A percentile compares a stretch with the other conserved stretches of the same genome.
These are phyloP conservation scores for Collybia nuda DNA, from an alignment of 768 basidiomycete genomes.

Conservation along the genomic window DNA sequence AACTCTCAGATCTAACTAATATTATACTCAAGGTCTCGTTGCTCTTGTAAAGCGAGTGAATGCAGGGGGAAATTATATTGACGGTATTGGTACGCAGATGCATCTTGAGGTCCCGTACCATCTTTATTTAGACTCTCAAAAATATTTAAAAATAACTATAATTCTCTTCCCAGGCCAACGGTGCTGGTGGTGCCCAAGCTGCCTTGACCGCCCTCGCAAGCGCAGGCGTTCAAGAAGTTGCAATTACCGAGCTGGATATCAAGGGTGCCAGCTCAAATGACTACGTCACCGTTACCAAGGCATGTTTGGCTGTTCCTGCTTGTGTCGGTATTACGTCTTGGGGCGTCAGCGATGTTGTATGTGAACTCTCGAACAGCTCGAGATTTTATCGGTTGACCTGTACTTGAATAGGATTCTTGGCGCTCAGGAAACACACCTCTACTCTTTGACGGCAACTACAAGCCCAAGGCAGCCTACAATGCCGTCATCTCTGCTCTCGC, in stretches of 20 bases:
- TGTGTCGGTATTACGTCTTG: conserved; percentile 50
- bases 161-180: conserved; percentile 28
- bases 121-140: too few relatives aligned
- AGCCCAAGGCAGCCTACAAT: conserved; percentile 25
- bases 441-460: conserved; percentile 25
- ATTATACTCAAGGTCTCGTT: conserved; percentile 22
- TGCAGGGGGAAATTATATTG: conserved; percentile 36
- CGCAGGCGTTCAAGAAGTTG: conserved; percentile 40
- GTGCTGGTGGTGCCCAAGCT: conserved; percentile 38
- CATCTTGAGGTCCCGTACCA: conserved; percentile 29
- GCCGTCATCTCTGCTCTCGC: conserved; percentile 17
- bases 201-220: conserved; percentile 42
- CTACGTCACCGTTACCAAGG: conserved; percentile 43
- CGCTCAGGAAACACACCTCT: conserved; percentile 20
- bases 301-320: conserved; percentile 39
- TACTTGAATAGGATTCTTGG: conserved; percentile 23
- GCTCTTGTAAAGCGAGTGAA: conserved; percentile 38
- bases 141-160: background rate
- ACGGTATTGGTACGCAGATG: conserved; percentile 52
- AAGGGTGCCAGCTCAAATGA: conserved; percentile 35
- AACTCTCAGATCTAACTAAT: conserved; percentile 5
- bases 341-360: conserved; percentile 47
- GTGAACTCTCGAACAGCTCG: conserved; percentile 5
- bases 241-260: conserved; percentile 49
- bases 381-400: background rate